Evolutionary conservation across 169 alveolate species (phyloP).

Genomic region (Condylostoma magnum): DNA sequence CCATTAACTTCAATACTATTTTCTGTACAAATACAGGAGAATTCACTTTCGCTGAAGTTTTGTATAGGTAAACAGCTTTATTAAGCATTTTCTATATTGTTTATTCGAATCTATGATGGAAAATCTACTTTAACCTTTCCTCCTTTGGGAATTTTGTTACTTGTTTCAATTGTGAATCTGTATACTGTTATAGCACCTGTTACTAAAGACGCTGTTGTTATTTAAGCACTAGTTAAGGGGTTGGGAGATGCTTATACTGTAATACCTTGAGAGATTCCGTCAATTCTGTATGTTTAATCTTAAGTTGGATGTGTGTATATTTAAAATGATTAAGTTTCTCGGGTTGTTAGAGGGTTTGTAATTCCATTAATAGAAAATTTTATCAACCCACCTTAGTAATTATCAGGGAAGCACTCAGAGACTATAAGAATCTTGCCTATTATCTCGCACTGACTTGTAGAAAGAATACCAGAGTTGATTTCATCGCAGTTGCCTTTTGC

Average conservation of each 20-base stretch:
- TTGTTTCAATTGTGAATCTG: not conserved
- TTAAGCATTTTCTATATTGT: not conserved
- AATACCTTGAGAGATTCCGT: not conserved
- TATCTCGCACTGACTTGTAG: too few species aligned
- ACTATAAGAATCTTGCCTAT: too few species aligned
- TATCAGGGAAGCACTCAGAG: too few species aligned
- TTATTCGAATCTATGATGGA: not conserved
- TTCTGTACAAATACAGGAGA: not conserved
- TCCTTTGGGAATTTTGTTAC: not conserved
- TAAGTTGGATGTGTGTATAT: not conserved
- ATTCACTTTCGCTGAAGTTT: not conserved
- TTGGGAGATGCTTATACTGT: constrained; percentile 1
- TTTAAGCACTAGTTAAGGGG: not conserved
- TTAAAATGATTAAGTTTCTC: not conserved
- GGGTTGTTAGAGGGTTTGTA: constrained; percentile 17
- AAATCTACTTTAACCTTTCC: not conserved
- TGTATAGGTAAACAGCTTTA: not conserved
- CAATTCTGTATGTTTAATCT: not conserved
- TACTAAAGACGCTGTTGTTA: not conserved
- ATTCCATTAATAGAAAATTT: not conserved
- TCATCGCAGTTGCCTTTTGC: too few species aligned
- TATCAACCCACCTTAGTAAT: too few species aligned
- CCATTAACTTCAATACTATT: not conserved
- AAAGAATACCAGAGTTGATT: too few species aligned
- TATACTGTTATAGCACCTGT: not conserved